phyloP scores from a whole-genome alignment of 2,329 filamentous ascomycete genomes.

The Alternaria sp. region DNA sequence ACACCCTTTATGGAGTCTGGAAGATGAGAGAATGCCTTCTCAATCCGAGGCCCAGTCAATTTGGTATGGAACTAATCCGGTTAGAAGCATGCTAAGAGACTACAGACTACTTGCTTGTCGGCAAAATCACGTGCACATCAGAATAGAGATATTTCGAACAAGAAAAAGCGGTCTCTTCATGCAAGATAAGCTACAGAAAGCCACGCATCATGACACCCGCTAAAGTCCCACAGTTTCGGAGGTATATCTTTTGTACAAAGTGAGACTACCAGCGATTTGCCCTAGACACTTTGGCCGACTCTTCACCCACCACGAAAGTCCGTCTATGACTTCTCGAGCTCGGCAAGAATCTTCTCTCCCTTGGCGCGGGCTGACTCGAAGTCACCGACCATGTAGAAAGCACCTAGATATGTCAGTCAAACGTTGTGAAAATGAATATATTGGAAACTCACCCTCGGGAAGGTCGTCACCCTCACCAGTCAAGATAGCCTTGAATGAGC shows the following conservation, averaged over 20 bases:
- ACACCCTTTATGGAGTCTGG: not conserved
- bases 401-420: slow-evolving; percentile 52
- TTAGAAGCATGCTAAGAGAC: not conserved
- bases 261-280: slow-evolving; percentile 42
- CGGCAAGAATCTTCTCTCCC: slow-evolving; percentile 99
- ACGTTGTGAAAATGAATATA: not conserved
- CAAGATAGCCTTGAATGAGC: slow-evolving; percentile 96
- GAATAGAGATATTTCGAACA: slow-evolving; percentile 19
- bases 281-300: slow-evolving; percentile 41
- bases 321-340: slow-evolving; percentile 68
- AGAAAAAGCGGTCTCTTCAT: slow-evolving; percentile 45
- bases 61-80: not conserved
- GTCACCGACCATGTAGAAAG: slow-evolving; percentile 98
- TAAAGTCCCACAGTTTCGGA: slow-evolving; percentile 39
- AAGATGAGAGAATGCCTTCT: not conserved
- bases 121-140: not conserved
- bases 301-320: slow-evolving; percentile 38
- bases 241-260: slow-evolving; percentile 49
- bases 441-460: slow-evolving; percentile 75
- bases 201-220: slow-evolving; percentile 45
- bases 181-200: slow-evolving; percentile 49
- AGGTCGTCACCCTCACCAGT: slow-evolving; percentile 93
- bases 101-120: not conserved
- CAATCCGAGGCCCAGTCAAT: not conserved
- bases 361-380: slow-evolving; percentile 90